Conservation (phyloP, 805 yeast genomes). For the Starmerella riodocensis region DNA sequence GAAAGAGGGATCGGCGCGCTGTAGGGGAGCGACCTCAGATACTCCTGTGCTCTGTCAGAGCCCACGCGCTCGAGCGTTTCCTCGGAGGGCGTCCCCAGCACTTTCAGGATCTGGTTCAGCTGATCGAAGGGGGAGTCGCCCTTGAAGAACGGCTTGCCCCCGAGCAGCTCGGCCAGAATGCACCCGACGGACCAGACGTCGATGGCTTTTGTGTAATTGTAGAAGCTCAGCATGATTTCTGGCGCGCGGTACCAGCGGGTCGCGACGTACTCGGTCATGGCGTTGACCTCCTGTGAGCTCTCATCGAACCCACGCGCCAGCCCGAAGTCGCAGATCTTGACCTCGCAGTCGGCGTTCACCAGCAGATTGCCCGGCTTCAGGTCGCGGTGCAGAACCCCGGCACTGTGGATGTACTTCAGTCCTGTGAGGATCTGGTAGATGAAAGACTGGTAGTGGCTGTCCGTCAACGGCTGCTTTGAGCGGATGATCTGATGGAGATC, state of each 20-base stretch:
- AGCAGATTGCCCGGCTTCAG: slow-evolving; percentile 79
- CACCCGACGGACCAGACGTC: slow-evolving; percentile 97
- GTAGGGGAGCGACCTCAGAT: slow-evolving; percentile 66
- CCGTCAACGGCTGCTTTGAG: slow-evolving; percentile 75
- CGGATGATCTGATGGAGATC: slow-evolving; percentile 96
- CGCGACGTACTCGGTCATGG: slow-evolving; percentile 95
- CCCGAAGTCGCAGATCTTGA: slow-evolving; percentile 90
- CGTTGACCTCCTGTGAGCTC: slow-evolving; percentile 30
- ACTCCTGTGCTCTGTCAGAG: slow-evolving; percentile 76
- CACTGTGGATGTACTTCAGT: slow-evolving; percentile 77
- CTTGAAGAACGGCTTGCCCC: slow-evolving; percentile 80
- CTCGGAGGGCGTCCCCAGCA: slow-evolving; percentile 75
- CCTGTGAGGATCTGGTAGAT: slow-evolving; percentile 85
- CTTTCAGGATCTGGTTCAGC: slow-evolving; percentile 66
- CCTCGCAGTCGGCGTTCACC: slow-evolving; percentile 82
- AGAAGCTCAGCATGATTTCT: slow-evolving; percentile 89
- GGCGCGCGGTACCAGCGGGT: slow-evolving; percentile 98
- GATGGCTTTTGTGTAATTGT: slow-evolving; percentile 85
- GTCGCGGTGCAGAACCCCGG: slow-evolving; percentile 90
- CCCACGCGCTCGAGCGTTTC: slow-evolving; percentile 55
- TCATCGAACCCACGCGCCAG: slow-evolving; percentile 53
- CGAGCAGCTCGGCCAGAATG: slow-evolving; percentile 77
- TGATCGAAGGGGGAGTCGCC: slow-evolving; percentile 92
- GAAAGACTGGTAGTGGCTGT: slow-evolving; percentile 89
- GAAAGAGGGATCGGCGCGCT: slow-evolving; percentile 47